phyloP scores from a whole-genome alignment of 2,329 filamentous ascomycete species.

The Nannizziopsis barbatae region DNA sequence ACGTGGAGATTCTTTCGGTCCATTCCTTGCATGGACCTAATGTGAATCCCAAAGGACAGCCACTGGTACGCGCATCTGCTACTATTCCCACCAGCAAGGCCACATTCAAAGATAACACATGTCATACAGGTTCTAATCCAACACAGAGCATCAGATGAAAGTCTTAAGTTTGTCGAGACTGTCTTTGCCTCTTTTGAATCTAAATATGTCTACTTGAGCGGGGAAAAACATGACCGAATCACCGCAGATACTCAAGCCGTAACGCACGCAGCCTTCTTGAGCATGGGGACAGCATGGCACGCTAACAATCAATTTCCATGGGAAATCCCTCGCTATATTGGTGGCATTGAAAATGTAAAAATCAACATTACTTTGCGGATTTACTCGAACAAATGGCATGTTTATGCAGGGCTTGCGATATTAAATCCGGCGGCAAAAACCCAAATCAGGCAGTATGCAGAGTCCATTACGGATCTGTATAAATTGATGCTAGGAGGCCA shows the following conservation, averaged over 20 bases:
- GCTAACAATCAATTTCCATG: slow-evolving; percentile 92
- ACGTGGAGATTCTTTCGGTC: slow-evolving; percentile 89
- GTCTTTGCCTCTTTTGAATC: slow-evolving; percentile 76
- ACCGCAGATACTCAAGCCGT: slow-evolving; percentile 97
- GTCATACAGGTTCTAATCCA: slow-evolving; percentile 61
- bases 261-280: slow-evolving; percentile 90
- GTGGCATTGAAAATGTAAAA: slow-evolving; percentile 97
- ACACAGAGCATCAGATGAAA: slow-evolving; percentile 70
- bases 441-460: slow-evolving; percentile 90
- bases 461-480: slow-evolving; percentile 84
- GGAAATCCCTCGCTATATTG: slow-evolving; percentile 90
- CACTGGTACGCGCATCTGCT: slow-evolving; percentile 52
- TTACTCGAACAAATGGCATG: slow-evolving; percentile 98
- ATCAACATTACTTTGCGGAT: slow-evolving; percentile 97
- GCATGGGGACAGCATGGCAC: slow-evolving; percentile 97
- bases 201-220: slow-evolving; percentile 77
- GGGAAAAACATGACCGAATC: slow-evolving; percentile 84
- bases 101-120: slow-evolving; percentile 2
- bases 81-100: background rate
- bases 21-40: slow-evolving; percentile 92
- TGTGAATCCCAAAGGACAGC: slow-evolving; percentile 79
- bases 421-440: slow-evolving; percentile 84
- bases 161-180: slow-evolving; percentile 64
- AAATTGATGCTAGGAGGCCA: slow-evolving; percentile 92
- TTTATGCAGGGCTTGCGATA: slow-evolving; percentile 94